Evolutionary conservation across 2,329 filamentous ascomycete genomes (phyloP).

Genomic region (Aspergillus pseudonomiae): DNA sequence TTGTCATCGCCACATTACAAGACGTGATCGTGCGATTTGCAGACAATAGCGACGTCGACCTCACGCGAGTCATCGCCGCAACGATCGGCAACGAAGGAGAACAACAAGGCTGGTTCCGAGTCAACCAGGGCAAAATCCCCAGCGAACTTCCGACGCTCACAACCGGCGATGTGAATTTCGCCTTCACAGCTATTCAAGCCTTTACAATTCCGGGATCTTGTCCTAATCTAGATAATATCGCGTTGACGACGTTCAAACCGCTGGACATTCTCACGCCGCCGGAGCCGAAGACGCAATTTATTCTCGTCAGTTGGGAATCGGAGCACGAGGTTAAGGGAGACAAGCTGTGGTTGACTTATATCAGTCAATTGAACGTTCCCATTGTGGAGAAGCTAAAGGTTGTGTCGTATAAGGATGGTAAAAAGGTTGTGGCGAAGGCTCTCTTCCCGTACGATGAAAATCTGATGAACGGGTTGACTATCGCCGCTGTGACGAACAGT

Average conservation of each 20-base stretch:
- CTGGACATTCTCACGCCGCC: neutral
- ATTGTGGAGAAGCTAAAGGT: neutral
- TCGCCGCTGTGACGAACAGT: neutral
- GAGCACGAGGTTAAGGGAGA: neutral
- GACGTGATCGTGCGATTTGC: neutral
- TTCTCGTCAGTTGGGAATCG: neutral
- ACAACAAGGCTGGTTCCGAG: neutral
- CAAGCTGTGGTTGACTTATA: neutral
- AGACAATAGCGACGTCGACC: neutral
- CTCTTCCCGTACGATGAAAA: neutral
- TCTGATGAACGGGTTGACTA: neutral
- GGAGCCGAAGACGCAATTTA: neutral
- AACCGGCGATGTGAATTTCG: neutral
- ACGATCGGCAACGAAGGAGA: neutral
- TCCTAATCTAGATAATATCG: neutral
- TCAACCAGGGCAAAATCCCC: neutral
- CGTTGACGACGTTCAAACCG: neutral
- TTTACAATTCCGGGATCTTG: neutral
- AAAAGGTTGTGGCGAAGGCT: neutral
- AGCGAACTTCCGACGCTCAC: neutral
- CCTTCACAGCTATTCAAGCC: neutral
- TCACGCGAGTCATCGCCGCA: neutral
- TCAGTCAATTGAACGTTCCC: neutral
- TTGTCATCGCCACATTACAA: constrained; percentile 66
- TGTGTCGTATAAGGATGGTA: neutral